Base-by-base conservation (phyloP, 495 filamentous ascomycete species). In the Daldinia caldariorum region DNA sequence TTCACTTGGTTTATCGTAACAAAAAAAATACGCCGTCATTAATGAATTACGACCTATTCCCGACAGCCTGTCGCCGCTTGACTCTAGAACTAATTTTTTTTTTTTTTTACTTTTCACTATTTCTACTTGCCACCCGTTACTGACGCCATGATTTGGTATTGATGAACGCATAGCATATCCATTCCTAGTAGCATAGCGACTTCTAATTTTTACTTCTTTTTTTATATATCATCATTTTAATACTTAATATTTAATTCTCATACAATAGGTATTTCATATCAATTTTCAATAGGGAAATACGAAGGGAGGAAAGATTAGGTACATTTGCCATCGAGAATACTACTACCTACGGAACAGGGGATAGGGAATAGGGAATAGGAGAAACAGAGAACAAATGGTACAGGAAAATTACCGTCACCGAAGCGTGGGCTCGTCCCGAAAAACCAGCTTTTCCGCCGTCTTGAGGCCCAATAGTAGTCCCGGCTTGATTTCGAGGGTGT, bases 91-190 rank as follows among this genome's bases (percentile, higher is more conserved):
- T 45, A 61, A 50, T 14, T 45, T 41, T 54, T 71, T 67, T 67
- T 14, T 45, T 41, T 54, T 71, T 67, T 67, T 39, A 72, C 61
- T 72, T 72, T 72, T 12, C 20, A 53, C 57, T 68, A 64, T 35
- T 38, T 49, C 38, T 39, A 12, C n/a, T 45, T 47, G 18, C 22
- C 57, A 54, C 49, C 58, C 56, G 18, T 65, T 43, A 56, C 18
- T 71, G 60, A 63, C 60, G 60, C 53, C 61, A 67, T 57, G 32
- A 53, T 68, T 65, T 53, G 37, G 59, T 57, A 64, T 38, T 18
- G 4, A 60, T 62, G 49, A 63, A 39, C 61, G 20, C 56, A 65
- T 58, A 61, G 22, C 31, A 35, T 43, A 60, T 49, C 38, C 35
- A 31, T 67, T 54, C 14, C 29, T 43, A 29, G 43, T 12, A 63